phyloP scores from a whole-genome alignment of 2,329 filamentous ascomycete genomes.

The Cytospora schulzeri region DNA sequence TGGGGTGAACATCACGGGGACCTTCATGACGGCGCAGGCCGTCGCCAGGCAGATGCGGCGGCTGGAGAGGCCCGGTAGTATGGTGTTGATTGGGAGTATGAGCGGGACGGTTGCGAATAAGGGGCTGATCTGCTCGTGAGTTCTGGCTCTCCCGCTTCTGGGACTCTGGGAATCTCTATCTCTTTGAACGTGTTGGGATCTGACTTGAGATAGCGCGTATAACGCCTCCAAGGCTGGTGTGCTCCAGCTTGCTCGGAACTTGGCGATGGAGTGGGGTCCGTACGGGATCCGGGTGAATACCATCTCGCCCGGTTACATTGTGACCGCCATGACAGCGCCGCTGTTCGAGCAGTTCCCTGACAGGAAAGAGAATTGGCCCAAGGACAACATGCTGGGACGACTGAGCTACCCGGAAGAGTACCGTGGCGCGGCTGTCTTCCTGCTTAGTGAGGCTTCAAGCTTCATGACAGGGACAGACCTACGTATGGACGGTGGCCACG shows the following conservation, averaged over 20 bases:
- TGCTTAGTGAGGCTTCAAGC: slow-evolving; percentile 66
- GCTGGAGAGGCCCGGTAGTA: slow-evolving; percentile 59
- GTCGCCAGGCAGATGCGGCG: slow-evolving; percentile 76
- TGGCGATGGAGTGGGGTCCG: slow-evolving; percentile 73
- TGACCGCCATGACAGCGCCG: slow-evolving; percentile 80
- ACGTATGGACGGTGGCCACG: slow-evolving; percentile 72
- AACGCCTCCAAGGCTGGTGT: slow-evolving; percentile 78
- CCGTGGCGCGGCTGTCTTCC: slow-evolving; percentile 69
- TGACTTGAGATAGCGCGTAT: slow-evolving; percentile 56
- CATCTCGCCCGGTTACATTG: slow-evolving; percentile 78
- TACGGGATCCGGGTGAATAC: slow-evolving; percentile 79
- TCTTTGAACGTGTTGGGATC: neutral
- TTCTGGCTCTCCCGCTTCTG: slow-evolving; percentile 26
- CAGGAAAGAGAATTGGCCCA: slow-evolving; percentile 68
- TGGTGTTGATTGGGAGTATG: slow-evolving; percentile 72
- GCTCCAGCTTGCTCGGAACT: slow-evolving; percentile 68
- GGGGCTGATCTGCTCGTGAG: slow-evolving; percentile 61
- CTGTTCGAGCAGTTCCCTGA: slow-evolving; percentile 78
- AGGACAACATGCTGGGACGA: slow-evolving; percentile 80
- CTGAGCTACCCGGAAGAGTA: slow-evolving; percentile 71
- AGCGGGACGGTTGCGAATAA: slow-evolving; percentile 68
- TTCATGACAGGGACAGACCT: slow-evolving; percentile 73
- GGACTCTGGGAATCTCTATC: too few species aligned
- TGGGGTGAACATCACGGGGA: slow-evolving; percentile 83
- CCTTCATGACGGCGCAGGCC: slow-evolving; percentile 83